Evolutionary conservation across 441 rosid species (phyloP).

Genomic region (Adansonia madagascariensis): DNA sequence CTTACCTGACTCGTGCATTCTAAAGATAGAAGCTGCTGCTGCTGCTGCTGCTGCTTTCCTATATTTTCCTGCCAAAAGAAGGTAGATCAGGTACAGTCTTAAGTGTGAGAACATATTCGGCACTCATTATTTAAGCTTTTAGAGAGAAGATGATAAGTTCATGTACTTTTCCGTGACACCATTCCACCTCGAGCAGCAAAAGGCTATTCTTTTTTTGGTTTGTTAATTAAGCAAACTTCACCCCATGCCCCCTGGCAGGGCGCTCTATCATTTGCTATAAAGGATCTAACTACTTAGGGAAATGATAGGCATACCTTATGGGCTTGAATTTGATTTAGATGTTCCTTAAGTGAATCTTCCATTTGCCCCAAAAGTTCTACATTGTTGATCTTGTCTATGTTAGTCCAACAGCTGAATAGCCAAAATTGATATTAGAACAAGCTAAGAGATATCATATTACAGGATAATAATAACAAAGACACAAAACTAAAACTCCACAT

Average conservation of each 20-base stretch:
- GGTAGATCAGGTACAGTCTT: not conserved
- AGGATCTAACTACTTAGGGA: not conserved
- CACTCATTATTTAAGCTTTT: not conserved
- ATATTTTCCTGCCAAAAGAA: conserved; percentile 58
- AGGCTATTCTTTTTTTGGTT: not conserved
- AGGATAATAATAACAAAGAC: not conserved
- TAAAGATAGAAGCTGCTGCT: conserved; percentile 49
- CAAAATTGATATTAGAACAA: conserved; percentile 18
- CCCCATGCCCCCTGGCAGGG: not conserved
- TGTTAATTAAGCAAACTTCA: not conserved
- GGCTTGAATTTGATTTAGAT: conserved; percentile 53
- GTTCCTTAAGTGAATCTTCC: conserved; percentile 64
- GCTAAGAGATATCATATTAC: not conserved
- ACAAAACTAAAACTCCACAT: conserved; percentile 12
- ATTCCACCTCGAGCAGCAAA: not conserved
- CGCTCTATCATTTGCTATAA: not conserved
- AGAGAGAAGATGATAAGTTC: not conserved
- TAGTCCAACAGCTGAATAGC: conserved; percentile 60
- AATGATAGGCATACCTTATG: conserved; percentile 52
- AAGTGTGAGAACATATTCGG: not conserved
- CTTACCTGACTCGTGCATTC: conserved; percentile 64
- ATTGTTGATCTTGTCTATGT: conserved; percentile 50
- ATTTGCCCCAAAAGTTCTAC: conserved; percentile 59
- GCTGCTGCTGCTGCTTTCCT: conserved; percentile 50
- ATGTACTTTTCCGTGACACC: not conserved